Evolutionary conservation across 768 basidiomycete species (phyloP).

Genomic region (Zangia roseola): DNA sequence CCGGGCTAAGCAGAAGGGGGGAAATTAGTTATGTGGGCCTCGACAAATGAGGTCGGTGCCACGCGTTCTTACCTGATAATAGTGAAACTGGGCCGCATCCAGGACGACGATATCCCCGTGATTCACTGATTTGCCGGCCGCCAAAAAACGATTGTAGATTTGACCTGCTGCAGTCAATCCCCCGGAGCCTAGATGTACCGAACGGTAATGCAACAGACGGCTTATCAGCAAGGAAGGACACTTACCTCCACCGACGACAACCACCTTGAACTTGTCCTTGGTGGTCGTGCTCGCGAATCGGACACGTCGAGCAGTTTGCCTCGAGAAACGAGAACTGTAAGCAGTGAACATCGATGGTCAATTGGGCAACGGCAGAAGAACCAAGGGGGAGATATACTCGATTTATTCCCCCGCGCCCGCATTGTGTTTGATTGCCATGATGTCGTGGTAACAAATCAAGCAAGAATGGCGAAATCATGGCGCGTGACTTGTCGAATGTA

Average conservation of each 20-base stretch:
- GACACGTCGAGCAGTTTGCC: slow-evolving; percentile 5
- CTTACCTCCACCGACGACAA: slow-evolving; percentile 87
- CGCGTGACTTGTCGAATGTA: too few relatives aligned
- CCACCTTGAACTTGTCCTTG: slow-evolving; percentile 70
- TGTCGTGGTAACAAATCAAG: too few relatives aligned
- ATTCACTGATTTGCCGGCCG: slow-evolving; percentile 63
- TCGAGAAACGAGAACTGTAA: slow-evolving; percentile 7
- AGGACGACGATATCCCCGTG: slow-evolving; percentile 82
- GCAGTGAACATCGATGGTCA: slow-evolving; percentile 3
- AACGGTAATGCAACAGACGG: background rate
- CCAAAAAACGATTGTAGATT: slow-evolving; percentile 76
- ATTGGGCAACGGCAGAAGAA: background rate
- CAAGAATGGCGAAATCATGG: too few relatives aligned
- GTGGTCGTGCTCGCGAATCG: slow-evolving; percentile 25
- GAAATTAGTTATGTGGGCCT: background rate
- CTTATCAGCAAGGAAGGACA: background rate
- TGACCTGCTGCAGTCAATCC: slow-evolving; percentile 86
- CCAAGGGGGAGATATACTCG: background rate
- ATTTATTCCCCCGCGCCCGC: too few relatives aligned
- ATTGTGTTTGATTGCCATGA: too few relatives aligned
- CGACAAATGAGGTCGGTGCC: background rate
- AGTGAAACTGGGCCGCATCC: slow-evolving; percentile 78
- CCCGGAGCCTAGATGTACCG: slow-evolving; percentile 64
- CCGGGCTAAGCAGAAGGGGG: slow-evolving; percentile 59
- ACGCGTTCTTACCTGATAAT: slow-evolving; percentile 70